Percentiles rank a stretch among this genome's conserved stretches.
Conservation (phyloP, 1,284 basidiomycete genomes). For the Ganoderma meredithae region DNA sequence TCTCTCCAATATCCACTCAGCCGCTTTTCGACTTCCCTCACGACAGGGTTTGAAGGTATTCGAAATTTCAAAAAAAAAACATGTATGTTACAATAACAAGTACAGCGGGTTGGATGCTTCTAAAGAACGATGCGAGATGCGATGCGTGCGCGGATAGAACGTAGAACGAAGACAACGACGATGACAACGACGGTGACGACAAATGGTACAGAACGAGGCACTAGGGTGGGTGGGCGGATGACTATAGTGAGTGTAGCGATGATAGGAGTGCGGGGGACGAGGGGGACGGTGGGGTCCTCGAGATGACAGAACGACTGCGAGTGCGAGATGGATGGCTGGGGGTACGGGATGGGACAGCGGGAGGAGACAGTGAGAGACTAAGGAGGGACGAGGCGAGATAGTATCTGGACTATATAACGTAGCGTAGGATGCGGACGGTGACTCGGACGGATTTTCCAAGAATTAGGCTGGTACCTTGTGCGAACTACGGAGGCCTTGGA, state of each 20-base stretch:
- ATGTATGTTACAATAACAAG: conserved; percentile 16
- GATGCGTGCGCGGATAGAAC: not conserved
- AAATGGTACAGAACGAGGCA: conserved; percentile 6
- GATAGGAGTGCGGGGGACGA: not conserved
- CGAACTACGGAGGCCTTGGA: not conserved
- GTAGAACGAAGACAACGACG: not conserved
- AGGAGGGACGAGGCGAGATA: not conserved
- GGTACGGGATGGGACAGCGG: not conserved
- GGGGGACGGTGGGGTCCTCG: not conserved
- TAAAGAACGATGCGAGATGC: conserved; percentile 13
- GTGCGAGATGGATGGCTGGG: not conserved
- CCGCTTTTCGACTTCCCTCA: too few species aligned
- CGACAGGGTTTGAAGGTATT: too few species aligned
- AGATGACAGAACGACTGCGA: not conserved
- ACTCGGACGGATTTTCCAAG: not conserved
- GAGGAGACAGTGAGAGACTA: not conserved
- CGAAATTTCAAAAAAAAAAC: not conserved
- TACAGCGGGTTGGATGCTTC: conserved; percentile 8
- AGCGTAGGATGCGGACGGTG: not conserved
- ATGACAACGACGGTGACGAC: not conserved
- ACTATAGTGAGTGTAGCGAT: not conserved
- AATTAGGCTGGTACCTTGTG: conserved; percentile 1
- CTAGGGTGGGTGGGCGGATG: not conserved
- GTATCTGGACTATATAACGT: conserved; percentile 11
- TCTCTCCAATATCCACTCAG: too few species aligned